These are phyloP conservation scores for Aurifilum marmelostoma DNA, from an alignment of 2,329 filamentous ascomycete genomes.

Conservation along the genomic window DNA sequence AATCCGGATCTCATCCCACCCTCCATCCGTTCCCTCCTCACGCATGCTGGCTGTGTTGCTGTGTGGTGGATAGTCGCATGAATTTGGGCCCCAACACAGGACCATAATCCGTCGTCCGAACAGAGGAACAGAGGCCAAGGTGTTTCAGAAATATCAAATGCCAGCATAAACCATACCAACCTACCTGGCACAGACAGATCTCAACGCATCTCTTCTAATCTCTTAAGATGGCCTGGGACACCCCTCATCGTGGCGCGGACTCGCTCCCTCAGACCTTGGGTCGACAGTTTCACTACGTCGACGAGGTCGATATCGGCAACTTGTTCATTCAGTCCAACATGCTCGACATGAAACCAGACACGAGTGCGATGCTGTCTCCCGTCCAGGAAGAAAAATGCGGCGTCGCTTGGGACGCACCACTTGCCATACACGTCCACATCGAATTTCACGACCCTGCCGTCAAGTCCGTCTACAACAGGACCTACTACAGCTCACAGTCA, in stretches of 20 bases:
- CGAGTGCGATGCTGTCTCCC: constrained; percentile 19
- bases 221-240: constrained; percentile 23
- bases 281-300: constrained; percentile 10
- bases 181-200: constrained; percentile 10
- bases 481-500: constrained; percentile 50
- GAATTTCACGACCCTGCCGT: constrained; percentile 50
- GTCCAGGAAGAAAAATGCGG: constrained; percentile 21
- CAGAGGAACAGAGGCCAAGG: not conserved
- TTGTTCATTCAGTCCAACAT: constrained; percentile 1
- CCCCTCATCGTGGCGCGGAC: constrained; percentile 14
- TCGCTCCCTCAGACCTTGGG: constrained; percentile 20
- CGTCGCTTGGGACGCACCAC: constrained; percentile 16
- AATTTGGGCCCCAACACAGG: not conserved
- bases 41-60: not conserved
- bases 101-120: not conserved
- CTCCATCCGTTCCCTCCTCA: no score
- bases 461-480: constrained; percentile 46
- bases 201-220: constrained; percentile 7
- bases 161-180: constrained; percentile 13
- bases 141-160: not conserved
- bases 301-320: constrained; percentile 20
- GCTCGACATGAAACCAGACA: constrained; percentile 13
- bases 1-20: not conserved
- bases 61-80: not conserved
- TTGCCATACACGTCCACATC: constrained; percentile 46